A percentile compares a stretch with the other conserved stretches of the same genome.
phyloP scores from a whole-genome alignment of 495 filamentous ascomycete genomes.

The Emericellopsis terricola region DNA sequence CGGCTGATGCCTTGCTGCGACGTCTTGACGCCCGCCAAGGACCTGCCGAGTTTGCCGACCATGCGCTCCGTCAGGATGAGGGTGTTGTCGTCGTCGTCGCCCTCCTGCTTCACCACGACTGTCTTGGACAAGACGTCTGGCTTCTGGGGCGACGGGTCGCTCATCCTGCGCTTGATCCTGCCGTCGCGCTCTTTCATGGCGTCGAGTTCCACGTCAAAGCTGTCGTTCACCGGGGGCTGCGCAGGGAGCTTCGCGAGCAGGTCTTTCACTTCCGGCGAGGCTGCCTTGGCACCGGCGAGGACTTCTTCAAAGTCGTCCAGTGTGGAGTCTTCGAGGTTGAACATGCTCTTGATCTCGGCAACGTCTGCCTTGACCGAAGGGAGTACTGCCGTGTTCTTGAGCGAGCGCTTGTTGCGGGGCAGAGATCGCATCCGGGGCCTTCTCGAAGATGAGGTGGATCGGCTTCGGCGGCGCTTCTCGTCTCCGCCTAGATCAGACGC shows the following conservation, averaged over 20 bases:
- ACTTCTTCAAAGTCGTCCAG: constrained; percentile 29
- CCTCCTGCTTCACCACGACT: not conserved
- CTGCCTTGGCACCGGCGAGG: constrained; percentile 10
- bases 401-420: constrained; percentile 14
- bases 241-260: not conserved
- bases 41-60: constrained; percentile 37
- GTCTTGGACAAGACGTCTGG: too few relatives aligned
- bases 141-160: not conserved
- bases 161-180: not conserved
- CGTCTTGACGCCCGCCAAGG: constrained; percentile 43
- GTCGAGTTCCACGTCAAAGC: constrained; percentile 1
- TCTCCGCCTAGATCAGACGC: not conserved
- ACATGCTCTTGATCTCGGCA: constrained; percentile 24
- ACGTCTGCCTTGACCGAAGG: constrained; percentile 31
- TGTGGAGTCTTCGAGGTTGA: constrained; percentile 34
- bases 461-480: constrained; percentile 4
- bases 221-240: not conserved
- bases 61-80: constrained; percentile 38
- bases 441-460: constrained; percentile 10
- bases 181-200: not conserved
- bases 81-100: constrained; percentile 16
- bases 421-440: constrained; percentile 14
- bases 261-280: not conserved
- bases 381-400: constrained; percentile 29
- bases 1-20: constrained; percentile 47